Evolutionary conservation across 352 stramenopile species (phyloP).

Genomic region (Globisporangium viniferum): DNA sequence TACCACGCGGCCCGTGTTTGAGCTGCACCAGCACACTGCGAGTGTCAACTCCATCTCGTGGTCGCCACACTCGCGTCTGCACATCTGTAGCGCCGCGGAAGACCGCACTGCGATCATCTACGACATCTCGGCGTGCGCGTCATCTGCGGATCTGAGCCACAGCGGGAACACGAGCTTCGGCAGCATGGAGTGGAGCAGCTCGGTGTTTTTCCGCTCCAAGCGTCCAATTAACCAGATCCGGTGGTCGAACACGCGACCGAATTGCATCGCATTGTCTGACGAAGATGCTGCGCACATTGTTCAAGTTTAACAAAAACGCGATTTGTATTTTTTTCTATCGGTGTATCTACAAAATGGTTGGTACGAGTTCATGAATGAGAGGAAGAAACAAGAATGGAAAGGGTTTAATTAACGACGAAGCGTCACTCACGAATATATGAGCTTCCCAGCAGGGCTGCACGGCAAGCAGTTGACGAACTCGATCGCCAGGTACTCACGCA

Average conservation of each 20-base stretch:
- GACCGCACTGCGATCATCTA: conserved; percentile 96
- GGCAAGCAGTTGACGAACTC: conserved; percentile 62
- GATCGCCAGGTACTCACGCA: conserved; percentile 39
- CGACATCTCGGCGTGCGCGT: conserved; percentile 73
- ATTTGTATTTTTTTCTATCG: background rate
- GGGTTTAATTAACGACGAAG: background rate
- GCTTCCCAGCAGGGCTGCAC: conserved; percentile 82
- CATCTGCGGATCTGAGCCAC: conserved; percentile 17
- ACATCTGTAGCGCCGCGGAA: conserved; percentile 96
- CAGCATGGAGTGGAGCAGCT: conserved; percentile 34
- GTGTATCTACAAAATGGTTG: background rate
- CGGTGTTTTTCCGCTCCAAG: conserved; percentile 61
- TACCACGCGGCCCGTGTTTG: conserved; percentile 86
- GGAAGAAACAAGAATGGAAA: background rate
- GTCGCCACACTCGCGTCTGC: conserved; percentile 89
- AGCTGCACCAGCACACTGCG: conserved; percentile 90
- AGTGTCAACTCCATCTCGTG: conserved; percentile 96
- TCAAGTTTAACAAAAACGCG: conserved; percentile 39
- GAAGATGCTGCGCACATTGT: conserved; percentile 95
- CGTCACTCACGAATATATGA: conserved; percentile 67
- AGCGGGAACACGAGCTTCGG: conserved; percentile 21
- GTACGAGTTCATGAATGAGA: background rate
- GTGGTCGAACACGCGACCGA: conserved; percentile 92
- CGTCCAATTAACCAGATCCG: conserved; percentile 78
- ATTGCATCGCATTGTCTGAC: conserved; percentile 96